Percentiles rank a stretch among this genome's conserved stretches.
Evolutionary conservation across 1,284 basidiomycete species (phyloP).

Genomic region (Cryptococcus hybrid): DNA sequence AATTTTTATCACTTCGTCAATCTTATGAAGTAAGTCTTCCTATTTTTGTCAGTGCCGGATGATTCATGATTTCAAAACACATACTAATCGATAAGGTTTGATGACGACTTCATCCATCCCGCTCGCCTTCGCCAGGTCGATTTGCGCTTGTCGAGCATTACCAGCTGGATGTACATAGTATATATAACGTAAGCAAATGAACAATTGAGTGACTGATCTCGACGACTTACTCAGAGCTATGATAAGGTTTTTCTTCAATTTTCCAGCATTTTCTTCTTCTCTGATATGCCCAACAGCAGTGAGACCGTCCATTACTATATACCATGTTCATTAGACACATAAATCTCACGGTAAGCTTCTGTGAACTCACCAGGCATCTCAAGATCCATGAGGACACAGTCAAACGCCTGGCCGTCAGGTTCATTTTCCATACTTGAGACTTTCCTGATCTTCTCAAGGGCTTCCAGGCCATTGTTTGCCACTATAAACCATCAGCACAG

Average conservation of each 20-base stretch:
- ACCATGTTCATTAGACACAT: neutral
- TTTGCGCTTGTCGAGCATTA: conserved; percentile 39
- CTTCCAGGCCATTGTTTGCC: conserved; percentile 51
- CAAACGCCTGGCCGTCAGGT: conserved; percentile 26
- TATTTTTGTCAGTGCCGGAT: neutral
- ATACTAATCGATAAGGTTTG: conserved; percentile 38
- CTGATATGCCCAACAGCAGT: conserved; percentile 39
- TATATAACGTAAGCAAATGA: neutral
- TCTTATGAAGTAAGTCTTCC: conserved; percentile 34
- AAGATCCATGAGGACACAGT: conserved; percentile 47
- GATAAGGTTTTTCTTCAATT: conserved; percentile 25
- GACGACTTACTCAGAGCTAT: conserved; percentile 41
- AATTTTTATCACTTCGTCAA: conserved; percentile 33
- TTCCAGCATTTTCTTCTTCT: conserved; percentile 33
- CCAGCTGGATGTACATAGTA: conserved; percentile 19
- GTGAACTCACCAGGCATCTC: conserved; percentile 42
- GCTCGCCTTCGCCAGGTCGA: conserved; percentile 28
- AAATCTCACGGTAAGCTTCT: neutral
- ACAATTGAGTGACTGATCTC: neutral
- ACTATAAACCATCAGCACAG: conserved; percentile 12
- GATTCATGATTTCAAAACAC: neutral
- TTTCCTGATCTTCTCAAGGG: conserved; percentile 44
- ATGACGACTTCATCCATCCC: conserved; percentile 40
- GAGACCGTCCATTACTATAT: conserved; percentile 46
- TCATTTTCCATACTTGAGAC: conserved; percentile 18